phyloP scores from a whole-genome alignment of 2,329 filamentous ascomycete species.

The Hortaea werneckii region DNA sequence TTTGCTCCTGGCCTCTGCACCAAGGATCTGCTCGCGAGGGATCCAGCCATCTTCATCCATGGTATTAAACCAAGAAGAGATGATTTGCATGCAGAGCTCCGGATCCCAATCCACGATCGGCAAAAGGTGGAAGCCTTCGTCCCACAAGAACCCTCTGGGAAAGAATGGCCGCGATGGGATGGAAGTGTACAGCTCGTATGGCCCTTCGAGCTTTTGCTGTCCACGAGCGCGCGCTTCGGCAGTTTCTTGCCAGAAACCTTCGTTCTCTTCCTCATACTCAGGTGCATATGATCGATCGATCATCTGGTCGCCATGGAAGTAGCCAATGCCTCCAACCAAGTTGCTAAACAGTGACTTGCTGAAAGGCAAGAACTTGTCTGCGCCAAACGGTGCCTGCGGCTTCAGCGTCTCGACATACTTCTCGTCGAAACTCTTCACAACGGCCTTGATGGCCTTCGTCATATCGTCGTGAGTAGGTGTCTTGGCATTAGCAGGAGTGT shows the following conservation, averaged over 20 bases:
- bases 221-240: constrained; percentile 64
- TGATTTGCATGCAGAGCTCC: constrained; percentile 74
- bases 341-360: constrained; percentile 90
- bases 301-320: constrained; percentile 81
- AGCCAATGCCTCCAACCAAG: constrained; percentile 84
- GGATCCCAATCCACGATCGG: constrained; percentile 91
- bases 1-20: constrained; percentile 83
- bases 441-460: constrained; percentile 56
- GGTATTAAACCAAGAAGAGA: constrained; percentile 89
- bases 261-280: constrained; percentile 90
- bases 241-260: constrained; percentile 90
- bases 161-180: constrained; percentile 94
- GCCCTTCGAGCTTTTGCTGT: constrained; percentile 62
- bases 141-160: constrained; percentile 92
- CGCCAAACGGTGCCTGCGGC: constrained; percentile 63
- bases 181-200: constrained; percentile 80
- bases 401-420: constrained; percentile 65
- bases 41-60: constrained; percentile 99
- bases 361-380: constrained; percentile 62
- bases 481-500: constrained; percentile 61
- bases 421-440: constrained; percentile 59
- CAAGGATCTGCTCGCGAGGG: constrained; percentile 87
- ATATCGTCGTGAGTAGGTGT: constrained; percentile 45
- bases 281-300: constrained; percentile 85
- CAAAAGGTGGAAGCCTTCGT: constrained; percentile 91